Evolutionary conservation across 345 rosid species (phyloP).

Genomic region (Eucalyptus lansdowneana): DNA sequence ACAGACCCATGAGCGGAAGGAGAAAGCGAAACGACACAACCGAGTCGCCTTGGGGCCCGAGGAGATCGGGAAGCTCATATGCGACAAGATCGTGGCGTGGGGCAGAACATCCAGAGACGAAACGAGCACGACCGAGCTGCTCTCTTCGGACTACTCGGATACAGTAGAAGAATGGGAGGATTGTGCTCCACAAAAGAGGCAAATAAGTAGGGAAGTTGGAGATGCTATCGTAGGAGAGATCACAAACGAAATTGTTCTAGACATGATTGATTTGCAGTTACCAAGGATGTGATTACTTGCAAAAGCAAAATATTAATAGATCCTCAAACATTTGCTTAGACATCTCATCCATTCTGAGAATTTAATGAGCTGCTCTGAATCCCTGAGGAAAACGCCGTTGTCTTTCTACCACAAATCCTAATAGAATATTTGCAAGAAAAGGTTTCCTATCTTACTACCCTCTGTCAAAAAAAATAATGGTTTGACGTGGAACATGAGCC

Average conservation of each 20-base stretch:
- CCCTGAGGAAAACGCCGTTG: not conserved
- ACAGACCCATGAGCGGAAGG: constrained; percentile 5
- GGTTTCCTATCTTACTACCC: not conserved
- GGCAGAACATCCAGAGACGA: constrained; percentile 5
- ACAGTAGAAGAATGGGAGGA: constrained; percentile 21
- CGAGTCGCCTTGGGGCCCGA: not conserved
- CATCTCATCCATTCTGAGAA: not conserved
- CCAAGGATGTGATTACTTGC: not conserved
- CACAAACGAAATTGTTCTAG: constrained; percentile 7
- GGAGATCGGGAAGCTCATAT: constrained; percentile 11
- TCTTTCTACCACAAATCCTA: not conserved
- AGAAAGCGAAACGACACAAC: not conserved
- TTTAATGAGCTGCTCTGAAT: not conserved
- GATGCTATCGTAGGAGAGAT: constrained; percentile 30
- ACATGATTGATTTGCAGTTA: not conserved
- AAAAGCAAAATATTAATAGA: not conserved
- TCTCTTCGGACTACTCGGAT: constrained; percentile 7
- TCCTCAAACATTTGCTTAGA: not conserved
- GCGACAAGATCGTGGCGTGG: constrained; percentile 14
- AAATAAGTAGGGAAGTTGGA: constrained; percentile 12
- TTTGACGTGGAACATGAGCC: not conserved
- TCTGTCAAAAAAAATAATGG: not conserved
- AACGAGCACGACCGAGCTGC: not conserved
- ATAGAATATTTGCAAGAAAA: not conserved
- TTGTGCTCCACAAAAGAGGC: not conserved